Conservation (phyloP, 2,329 filamentous ascomycete genomes). For the Fusarium tuaranense region DNA sequence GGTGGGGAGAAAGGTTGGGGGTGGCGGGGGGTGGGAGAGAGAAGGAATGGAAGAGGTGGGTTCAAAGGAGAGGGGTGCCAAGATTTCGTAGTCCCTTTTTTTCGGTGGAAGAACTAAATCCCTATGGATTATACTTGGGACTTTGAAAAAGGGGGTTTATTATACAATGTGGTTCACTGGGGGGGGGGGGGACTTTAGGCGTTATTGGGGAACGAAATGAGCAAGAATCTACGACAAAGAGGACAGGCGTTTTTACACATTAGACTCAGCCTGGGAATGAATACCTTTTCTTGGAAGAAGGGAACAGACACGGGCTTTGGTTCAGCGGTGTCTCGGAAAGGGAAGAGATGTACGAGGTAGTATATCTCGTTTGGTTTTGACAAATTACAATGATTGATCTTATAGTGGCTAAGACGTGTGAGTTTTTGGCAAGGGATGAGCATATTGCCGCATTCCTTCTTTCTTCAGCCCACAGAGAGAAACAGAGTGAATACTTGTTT, state of each 20-base stretch:
- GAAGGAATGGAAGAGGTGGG: conserved; percentile 73
- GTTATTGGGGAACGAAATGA: conserved; percentile 12
- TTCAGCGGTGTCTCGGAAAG: background rate
- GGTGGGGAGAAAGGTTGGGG: conserved; percentile 72
- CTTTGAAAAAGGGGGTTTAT: conserved; percentile 20
- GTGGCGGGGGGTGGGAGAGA: conserved; percentile 71
- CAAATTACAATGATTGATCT: background rate
- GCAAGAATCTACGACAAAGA: conserved; percentile 3
- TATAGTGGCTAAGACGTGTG: background rate
- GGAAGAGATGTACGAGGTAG: background rate
- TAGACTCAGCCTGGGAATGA: conserved; percentile 13
- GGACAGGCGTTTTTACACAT: conserved; percentile 19
- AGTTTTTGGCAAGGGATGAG: background rate
- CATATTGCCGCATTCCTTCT: background rate
- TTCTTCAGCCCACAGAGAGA: background rate
- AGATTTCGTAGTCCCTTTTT: conserved; percentile 61
- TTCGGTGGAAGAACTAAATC: background rate
- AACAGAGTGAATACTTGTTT: background rate
- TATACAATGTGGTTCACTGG: conserved; percentile 11
- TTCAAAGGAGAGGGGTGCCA: conserved; percentile 74
- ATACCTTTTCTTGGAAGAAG: background rate
- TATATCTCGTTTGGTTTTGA: background rate
- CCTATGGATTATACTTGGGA: conserved; percentile 20
- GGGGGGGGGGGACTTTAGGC: conserved; percentile 10
- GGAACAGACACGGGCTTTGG: background rate